Base-by-base conservation (phyloP, 768 basidiomycete genomes). In the Cyclocybe aegerita region DNA sequence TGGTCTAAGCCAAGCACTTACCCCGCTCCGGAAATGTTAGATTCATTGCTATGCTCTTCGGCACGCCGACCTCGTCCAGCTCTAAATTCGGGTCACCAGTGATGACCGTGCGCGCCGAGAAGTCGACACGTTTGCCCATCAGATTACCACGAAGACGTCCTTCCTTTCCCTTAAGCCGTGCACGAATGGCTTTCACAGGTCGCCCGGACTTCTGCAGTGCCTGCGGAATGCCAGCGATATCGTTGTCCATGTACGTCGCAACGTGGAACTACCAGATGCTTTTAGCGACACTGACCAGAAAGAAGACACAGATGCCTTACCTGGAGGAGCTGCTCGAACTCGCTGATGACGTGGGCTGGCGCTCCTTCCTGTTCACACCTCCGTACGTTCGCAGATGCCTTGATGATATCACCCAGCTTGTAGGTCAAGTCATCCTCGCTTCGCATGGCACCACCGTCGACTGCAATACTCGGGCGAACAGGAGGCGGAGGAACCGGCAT, bases 111-210 rank as follows among this genome's bases (percentile, higher is more conserved):
- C 97, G 90, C 1, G 97, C 97, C 1, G 97, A 99, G 68, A 98
- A 98, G 63, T 98, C 97, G 48, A 99, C 97, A 70, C 97, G 93
- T 70, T 98, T 98, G 42, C 97, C 97, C 97, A 98, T 98, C 69
- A 99, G 66, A 67, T 98, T 99, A 32, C 97, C 97, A 68, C 97
- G 86, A 45, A 99, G 79, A 62, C 97, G 90, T 36, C 97, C 97
- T 69, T 99, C 97, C 69, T 99, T 98, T 44, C 97, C 97, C 79
- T 99, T 99, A 48, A 99, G 80, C 39, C 97, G 88, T 4, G 96
- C 94, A 50, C 97, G 93, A 61, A 99, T 98, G 33, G 97, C 95
- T 70, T 99, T 99, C 52, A 99, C 90, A 23, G 97, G 95, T 51
- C 97, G 83, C 30, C 97, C 97, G 37, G 93, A 95, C 70, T 98